These are phyloP conservation scores for Pythium apleroticum DNA, from an alignment of 352 stramenopile genomes.

Conservation along the genomic window DNA sequence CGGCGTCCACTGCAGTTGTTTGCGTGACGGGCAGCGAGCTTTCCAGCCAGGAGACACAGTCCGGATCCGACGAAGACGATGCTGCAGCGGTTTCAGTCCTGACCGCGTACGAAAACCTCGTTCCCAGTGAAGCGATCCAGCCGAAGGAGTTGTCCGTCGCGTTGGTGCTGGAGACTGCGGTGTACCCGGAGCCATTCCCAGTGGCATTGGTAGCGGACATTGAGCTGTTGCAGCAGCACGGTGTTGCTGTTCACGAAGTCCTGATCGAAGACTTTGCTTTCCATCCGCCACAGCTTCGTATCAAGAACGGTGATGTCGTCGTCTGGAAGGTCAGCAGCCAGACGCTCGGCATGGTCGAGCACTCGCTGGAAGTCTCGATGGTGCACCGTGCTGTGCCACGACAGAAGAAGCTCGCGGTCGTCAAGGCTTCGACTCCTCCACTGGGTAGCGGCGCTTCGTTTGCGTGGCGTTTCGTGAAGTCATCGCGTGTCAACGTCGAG, in stretches of 20 bases:
- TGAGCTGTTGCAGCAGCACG: not conserved
- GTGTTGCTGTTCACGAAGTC: constrained; percentile 32
- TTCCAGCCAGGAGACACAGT: constrained; percentile 76
- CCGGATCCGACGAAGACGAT: constrained; percentile 50
- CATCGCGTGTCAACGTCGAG: constrained; percentile 27
- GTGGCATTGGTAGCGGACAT: constrained; percentile 15
- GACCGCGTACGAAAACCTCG: constrained; percentile 23
- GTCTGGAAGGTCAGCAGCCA: constrained; percentile 38
- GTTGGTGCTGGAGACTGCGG: constrained; percentile 5
- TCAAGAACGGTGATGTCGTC: constrained; percentile 36
- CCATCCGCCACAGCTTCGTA: constrained; percentile 28
- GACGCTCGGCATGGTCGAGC: constrained; percentile 41
- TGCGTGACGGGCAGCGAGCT: constrained; percentile 24
- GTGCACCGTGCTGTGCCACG: not conserved
- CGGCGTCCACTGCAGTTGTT: too few species aligned
- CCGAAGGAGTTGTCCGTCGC: constrained; percentile 7
- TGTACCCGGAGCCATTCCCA: constrained; percentile 34
- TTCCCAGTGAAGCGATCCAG: constrained; percentile 12
- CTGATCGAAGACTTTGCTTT: constrained; percentile 42
- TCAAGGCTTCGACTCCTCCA: constrained; percentile 28
- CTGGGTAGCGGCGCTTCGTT: constrained; percentile 31
- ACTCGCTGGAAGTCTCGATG: constrained; percentile 36
- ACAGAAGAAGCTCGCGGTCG: constrained; percentile 1
- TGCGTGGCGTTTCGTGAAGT: constrained; percentile 35
- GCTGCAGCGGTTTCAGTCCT: constrained; percentile 35